Evolutionary conservation across 352 stramenopile species (phyloP).

Genomic region (Pilasporangium apinafurcum): DNA sequence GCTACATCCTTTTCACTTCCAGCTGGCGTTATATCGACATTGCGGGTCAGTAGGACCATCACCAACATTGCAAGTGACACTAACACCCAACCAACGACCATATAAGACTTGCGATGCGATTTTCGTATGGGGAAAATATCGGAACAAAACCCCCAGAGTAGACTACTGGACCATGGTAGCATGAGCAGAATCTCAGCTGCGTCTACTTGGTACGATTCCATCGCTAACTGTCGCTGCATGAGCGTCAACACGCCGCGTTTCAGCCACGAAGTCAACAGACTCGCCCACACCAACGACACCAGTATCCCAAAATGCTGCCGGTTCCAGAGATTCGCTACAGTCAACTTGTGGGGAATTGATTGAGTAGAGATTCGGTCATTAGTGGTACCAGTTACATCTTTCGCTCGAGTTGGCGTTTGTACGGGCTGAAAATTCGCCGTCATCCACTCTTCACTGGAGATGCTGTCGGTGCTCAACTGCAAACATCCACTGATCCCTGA

Average conservation of each 20-base stretch:
- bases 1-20: conserved; percentile 12
- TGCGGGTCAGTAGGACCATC: conserved; percentile 29
- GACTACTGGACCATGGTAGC: conserved; percentile 27
- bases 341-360: no score
- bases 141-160: conserved; percentile 10
- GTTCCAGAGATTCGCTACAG: conserved; percentile 15
- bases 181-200: conserved; percentile 26
- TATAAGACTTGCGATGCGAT: conserved; percentile 13
- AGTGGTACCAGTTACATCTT: no score
- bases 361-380: no score
- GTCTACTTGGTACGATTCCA: conserved; percentile 28
- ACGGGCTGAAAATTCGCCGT: no score
- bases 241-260: conserved; percentile 32
- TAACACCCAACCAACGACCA: conserved; percentile 10
- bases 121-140: conserved; percentile 8
- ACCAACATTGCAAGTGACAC: conserved; percentile 21
- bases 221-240: conserved; percentile 24
- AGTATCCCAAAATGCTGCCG: conserved; percentile 22
- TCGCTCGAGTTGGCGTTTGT: no score
- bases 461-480: no score
- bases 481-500: no score
- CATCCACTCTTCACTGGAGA: no score
- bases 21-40: conserved; percentile 18
- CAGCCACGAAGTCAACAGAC: conserved; percentile 31
- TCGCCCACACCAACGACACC: conserved; percentile 27